These are phyloP conservation scores for Babesia bigemina DNA, from an alignment of 169 alveolate species.

Conservation along the genomic window DNA sequence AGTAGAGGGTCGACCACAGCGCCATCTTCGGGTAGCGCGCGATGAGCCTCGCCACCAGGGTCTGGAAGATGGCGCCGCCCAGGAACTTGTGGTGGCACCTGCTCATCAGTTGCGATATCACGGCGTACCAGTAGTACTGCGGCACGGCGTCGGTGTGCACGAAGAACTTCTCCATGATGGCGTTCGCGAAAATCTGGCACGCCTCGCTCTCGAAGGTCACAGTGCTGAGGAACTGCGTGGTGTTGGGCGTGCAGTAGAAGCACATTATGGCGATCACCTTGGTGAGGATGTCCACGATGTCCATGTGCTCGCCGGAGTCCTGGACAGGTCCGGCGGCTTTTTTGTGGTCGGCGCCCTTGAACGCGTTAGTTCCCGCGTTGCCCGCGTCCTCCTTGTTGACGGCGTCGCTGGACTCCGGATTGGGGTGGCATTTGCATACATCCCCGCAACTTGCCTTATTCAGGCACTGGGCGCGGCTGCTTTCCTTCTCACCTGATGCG, in stretches of 20 bases:
- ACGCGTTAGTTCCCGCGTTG: background rate
- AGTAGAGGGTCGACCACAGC: constrained; percentile 69
- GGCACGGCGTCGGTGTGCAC: constrained; percentile 26
- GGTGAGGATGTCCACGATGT: constrained; percentile 52
- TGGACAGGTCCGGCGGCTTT: background rate
- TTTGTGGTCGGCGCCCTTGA: background rate
- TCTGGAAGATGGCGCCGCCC: constrained; percentile 67
- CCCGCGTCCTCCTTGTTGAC: background rate
- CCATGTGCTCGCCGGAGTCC: constrained; percentile 33
- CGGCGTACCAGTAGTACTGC: constrained; percentile 67
- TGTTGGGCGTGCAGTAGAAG: constrained; percentile 60
- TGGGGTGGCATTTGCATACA: background rate
- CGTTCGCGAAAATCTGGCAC: constrained; percentile 39
- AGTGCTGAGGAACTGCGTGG: constrained; percentile 26
- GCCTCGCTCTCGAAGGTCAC: constrained; percentile 47
- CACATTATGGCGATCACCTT: constrained; percentile 47
- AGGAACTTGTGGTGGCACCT: constrained; percentile 72
- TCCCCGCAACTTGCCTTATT: background rate
- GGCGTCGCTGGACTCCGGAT: background rate
- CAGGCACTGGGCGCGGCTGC: background rate
- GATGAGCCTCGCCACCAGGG: constrained; percentile 63
- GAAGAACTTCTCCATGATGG: constrained; percentile 37
- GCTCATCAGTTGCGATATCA: constrained; percentile 71
- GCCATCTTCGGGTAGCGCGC: constrained; percentile 71
- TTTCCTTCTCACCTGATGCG: no score